Base-by-base conservation (phyloP, 2,329 filamentous ascomycete genomes). In the Byssothecium circinans region DNA sequence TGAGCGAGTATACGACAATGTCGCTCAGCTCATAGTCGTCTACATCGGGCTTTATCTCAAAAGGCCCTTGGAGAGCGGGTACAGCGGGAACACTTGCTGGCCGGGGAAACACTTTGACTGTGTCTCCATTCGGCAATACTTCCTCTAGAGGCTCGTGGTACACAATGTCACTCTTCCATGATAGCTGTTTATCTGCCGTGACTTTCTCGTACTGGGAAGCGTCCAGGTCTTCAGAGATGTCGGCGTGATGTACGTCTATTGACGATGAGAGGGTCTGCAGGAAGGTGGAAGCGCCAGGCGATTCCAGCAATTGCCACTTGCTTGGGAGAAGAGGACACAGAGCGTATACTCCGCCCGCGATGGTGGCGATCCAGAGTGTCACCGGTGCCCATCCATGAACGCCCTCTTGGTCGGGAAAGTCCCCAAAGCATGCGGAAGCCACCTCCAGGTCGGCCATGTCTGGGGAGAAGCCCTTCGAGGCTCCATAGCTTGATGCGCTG, bases 341-440 rank as follows among this genome's bases (percentile, higher is more conserved):
- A 1, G 92, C 91, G 65, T 99, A 99, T 5, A 97, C 81, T 64
- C 96, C 91, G 3, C 94, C 94, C 50, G 90, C 88, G 30, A 84
- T 84, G 88, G 96, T 99, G n/a, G 91, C 91, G 42, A 97, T 77
- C 89, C 92, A 99, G 10, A 99, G 78, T 0, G 94, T 97, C 88
- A 96, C 96, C 8, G 91, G 84, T 7, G 91, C 88, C 94, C 94
- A 99, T 2, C 81, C 81, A 61, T 83, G 77, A 54, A 85, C 81
- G 30, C 79, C 80, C 44, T 80, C 76, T 45, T 70, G 62, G 25
- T 69, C 74, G 8, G 80, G 81, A 41, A 68, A 75, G 20, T 91
- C 91, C 12, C 91, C 92, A 74, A 99, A 99, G 67, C 85, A 89
- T 41, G 91, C 91, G 2, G 91, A 86, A 3, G 91, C 90, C 18